phyloP scores from a whole-genome alignment of 768 basidiomycete genomes.

The Xerocomus brunneocitrinus region DNA sequence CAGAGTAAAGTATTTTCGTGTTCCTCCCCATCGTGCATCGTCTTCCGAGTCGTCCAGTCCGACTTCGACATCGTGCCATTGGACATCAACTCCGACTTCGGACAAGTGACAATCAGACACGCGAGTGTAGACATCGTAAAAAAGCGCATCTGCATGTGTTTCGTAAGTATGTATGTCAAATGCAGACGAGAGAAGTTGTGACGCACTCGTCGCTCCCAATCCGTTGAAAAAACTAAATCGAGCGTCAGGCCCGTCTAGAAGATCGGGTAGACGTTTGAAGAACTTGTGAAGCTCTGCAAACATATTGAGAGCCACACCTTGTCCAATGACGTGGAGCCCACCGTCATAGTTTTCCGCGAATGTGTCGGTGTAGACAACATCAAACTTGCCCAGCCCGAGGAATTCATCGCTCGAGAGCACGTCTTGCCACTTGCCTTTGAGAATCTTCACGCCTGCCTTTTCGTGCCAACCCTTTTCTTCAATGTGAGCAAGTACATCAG shows the following conservation, averaged over 20 bases:
- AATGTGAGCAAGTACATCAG: slow-evolving; percentile 85
- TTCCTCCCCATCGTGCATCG: slow-evolving; percentile 69
- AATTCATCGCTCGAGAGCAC: slow-evolving; percentile 58
- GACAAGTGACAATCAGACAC: slow-evolving; percentile 81
- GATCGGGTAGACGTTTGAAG: slow-evolving; percentile 73
- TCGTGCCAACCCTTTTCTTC: slow-evolving; percentile 71
- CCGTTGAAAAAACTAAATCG: slow-evolving; percentile 96
- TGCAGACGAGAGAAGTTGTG: background rate
- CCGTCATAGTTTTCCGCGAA: slow-evolving; percentile 84
- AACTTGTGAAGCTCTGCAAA: slow-evolving; percentile 64
- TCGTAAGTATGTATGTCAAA: background rate
- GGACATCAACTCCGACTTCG: slow-evolving; percentile 72
- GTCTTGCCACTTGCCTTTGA: slow-evolving; percentile 95
- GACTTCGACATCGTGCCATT: slow-evolving; percentile 82
- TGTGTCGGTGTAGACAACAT: slow-evolving; percentile 88
- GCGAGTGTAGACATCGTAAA: slow-evolving; percentile 88
- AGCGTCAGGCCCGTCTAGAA: slow-evolving; percentile 71
- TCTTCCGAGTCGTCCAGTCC: slow-evolving; percentile 38
- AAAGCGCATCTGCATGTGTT: slow-evolving; percentile 60
- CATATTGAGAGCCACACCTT: background rate
- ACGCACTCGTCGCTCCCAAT: slow-evolving; percentile 87
- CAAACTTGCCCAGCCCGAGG: slow-evolving; percentile 69
- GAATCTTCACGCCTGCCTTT: slow-evolving; percentile 68
- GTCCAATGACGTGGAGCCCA: slow-evolving; percentile 19
- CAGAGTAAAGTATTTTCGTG: slow-evolving; percentile 70